A percentile compares a stretch with the other conserved stretches of the same genome.
Evolutionary conservation across 176 grass and related monocot genomes (phyloP).

Genomic region (Cenchrus purpureus): DNA sequence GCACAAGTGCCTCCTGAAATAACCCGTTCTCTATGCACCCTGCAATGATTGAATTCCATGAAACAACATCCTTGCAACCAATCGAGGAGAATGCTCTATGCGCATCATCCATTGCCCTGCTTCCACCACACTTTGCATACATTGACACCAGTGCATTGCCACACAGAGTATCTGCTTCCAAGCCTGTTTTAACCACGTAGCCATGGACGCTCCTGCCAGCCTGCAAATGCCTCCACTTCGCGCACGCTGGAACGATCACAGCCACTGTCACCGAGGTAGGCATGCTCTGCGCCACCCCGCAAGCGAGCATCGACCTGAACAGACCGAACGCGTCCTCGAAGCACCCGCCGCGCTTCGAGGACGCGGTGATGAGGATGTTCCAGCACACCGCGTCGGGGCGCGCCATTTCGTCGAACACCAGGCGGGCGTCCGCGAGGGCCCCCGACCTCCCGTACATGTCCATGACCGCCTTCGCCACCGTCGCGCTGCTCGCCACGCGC

Average conservation of each 20-base stretch:
- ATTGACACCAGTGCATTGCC: conserved; percentile 73
- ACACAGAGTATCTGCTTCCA: conserved; percentile 57
- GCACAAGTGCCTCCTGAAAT: conserved; percentile 43
- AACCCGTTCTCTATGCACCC: conserved; percentile 52
- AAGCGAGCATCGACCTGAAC: conserved; percentile 51
- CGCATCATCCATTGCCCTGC: conserved; percentile 43
- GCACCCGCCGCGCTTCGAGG: conserved; percentile 35
- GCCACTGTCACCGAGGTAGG: conserved; percentile 59
- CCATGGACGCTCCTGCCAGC: conserved; percentile 52
- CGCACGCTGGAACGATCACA: conserved; percentile 53
- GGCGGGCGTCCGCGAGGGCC: conserved; percentile 39
- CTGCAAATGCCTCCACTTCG: conserved; percentile 40
- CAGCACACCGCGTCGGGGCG: conserved; percentile 58
- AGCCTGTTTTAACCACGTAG: conserved; percentile 48
- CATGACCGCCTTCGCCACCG: conserved; percentile 66
- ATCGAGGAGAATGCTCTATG: conserved; percentile 44
- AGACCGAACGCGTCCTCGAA: conserved; percentile 31
- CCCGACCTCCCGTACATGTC: conserved; percentile 58
- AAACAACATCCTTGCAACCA: conserved; percentile 61
- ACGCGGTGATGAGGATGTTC: conserved; percentile 64
- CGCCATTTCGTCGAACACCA: conserved; percentile 61
- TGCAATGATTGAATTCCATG: conserved; percentile 70
- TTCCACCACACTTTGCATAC: conserved; percentile 58
- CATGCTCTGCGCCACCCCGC: conserved; percentile 18
- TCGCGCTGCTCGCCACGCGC: conserved; percentile 9